Evolutionary conservation across 1,284 basidiomycete genomes (phyloP), one percentile per base, ranked within the genome.

Genomic region (Rhodotorula sp.): DNA sequence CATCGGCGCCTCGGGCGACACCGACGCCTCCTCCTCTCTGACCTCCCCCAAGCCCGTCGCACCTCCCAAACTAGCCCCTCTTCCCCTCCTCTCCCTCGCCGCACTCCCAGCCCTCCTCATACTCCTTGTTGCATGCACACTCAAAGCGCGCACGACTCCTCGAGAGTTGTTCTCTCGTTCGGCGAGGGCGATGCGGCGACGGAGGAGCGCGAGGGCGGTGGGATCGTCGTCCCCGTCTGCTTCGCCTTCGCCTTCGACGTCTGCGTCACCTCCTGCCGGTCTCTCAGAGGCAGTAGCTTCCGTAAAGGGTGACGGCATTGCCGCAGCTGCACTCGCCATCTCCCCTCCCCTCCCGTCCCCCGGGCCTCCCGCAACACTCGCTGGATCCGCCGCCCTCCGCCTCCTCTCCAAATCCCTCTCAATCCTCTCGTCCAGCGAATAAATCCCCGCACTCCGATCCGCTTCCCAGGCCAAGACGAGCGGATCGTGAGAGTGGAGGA

Each of bases 391-490:
- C 17, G 67, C 70, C 7, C 20, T 19, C 44, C 64, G 47, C 4
- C 74, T n/a, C 29, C 72, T n/a, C 27, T 59, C 69, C 51, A 75
- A n/a, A 46, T 75, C 74, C 20, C 74, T 29, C 47, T 57, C 62
- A 29, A 75, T 75, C 32, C 74, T 36, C 53, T 62, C 59, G 24
- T 73, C 74, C 39, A 75, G 63, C 5, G 32, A 22, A 22, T 61
- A 70, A 2, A 69, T 17, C 11, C 74, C 74, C 0, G 62, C 72
- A 17, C 58, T 46, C 0, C 74, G 64, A 32, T 75, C 74, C 13
- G 49, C 63, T 44, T 75, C 74, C 74, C 74, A 75, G 1, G 74
- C 74, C 36, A 75, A 36, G 5, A 71, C 69, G 62, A 75, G 67
- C 22, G 73, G 73, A 36, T 70, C 68, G 10, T 55, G 29, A 27